These are phyloP conservation scores for Fusarium bulbicola DNA, from an alignment of 2,329 filamentous ascomycete genomes.

Conservation along the genomic window DNA sequence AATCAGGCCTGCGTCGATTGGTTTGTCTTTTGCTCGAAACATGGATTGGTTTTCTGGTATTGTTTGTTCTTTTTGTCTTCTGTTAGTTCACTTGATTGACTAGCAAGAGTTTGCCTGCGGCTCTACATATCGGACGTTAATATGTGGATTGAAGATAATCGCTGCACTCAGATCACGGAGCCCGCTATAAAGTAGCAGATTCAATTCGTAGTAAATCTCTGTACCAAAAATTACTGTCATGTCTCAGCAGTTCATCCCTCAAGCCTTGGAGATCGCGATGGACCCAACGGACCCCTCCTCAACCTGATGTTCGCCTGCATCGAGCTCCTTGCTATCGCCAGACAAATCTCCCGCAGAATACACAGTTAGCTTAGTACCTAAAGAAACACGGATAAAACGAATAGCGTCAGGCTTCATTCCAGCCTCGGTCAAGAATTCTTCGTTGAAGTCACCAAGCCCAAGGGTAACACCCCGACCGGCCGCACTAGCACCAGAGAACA, in stretches of 20 bases:
- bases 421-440: conserved; percentile 2
- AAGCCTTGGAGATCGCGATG: neutral
- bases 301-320: neutral
- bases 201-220: neutral
- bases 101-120: neutral
- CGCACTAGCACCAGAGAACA: neutral
- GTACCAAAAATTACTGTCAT: accelerated
- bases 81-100: neutral
- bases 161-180: too few relatives aligned
- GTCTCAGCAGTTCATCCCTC: accelerated
- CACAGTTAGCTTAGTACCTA: neutral
- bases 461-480: neutral
- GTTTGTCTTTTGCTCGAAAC: neutral
- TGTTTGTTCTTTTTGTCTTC: neutral
- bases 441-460: neutral
- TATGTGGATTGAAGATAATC: accelerated
- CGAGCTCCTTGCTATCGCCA: neutral
- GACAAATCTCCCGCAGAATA: neutral
- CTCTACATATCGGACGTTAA: too few relatives aligned
- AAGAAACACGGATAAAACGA: neutral
- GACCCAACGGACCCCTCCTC: neutral
- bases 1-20: conserved; percentile 29
- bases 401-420: neutral
- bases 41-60: accelerated
- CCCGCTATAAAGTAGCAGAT: accelerated